phyloP scores from a whole-genome alignment of 148 eudicot genomes.

The Fagopyrum esculentum region DNA sequence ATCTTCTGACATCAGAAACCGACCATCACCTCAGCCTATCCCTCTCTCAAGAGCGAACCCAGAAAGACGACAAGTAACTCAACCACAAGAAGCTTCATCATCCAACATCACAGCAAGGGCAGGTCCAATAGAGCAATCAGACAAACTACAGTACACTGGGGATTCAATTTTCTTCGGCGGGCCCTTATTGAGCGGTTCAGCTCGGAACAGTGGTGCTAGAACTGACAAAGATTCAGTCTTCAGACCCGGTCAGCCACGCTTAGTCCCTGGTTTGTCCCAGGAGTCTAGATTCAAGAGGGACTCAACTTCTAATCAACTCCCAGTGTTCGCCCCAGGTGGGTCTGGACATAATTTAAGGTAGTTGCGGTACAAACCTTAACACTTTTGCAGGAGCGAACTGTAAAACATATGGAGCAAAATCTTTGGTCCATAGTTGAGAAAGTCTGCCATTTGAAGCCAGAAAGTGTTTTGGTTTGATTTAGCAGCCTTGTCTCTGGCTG shows the following conservation, averaged over 20 bases:
- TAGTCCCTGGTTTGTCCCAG: conserved; percentile 39
- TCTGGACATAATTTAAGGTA: conserved; percentile 17
- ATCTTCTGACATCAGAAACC: conserved; percentile 40
- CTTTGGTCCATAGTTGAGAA: conserved; percentile 2
- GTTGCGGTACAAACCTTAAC: neutral
- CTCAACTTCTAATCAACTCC: conserved; percentile 79
- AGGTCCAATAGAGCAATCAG: conserved; percentile 41
- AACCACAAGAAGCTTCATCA: conserved; percentile 36
- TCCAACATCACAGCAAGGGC: conserved; percentile 11
- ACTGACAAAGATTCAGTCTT: conserved; percentile 31
- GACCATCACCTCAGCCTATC: conserved; percentile 26
- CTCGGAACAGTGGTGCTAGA: conserved; percentile 26
- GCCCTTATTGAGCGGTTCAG: conserved; percentile 58
- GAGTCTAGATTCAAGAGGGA: conserved; percentile 80
- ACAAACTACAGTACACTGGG: conserved; percentile 68
- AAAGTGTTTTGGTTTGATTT: neutral
- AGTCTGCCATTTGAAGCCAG: conserved; percentile 1
- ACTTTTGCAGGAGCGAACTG: conserved; percentile 4
- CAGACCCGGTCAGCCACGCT: conserved; percentile 49
- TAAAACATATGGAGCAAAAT: neutral
- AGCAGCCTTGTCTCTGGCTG: neutral
- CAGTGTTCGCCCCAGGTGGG: conserved; percentile 68
- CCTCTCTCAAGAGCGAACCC: conserved; percentile 29
- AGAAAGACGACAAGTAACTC: conserved; percentile 24
- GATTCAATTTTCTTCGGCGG: conserved; percentile 95